Percentiles rank a stretch among this genome's conserved stretches.
Conservation (phyloP, 2,329 filamentous ascomycete genomes). For the Arthrobotrys megalospora region DNA sequence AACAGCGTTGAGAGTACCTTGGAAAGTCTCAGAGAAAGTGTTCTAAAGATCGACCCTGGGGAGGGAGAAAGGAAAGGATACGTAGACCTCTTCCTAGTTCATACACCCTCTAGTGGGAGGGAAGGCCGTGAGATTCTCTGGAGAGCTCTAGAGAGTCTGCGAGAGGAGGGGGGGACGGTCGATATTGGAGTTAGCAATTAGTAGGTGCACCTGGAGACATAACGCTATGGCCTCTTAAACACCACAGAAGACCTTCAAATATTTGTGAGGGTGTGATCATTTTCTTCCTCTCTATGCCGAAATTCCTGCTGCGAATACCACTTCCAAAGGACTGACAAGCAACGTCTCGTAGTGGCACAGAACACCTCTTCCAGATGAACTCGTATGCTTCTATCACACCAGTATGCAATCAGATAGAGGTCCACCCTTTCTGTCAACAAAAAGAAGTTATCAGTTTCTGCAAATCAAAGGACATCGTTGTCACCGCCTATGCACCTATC, state of each 20-base stretch:
- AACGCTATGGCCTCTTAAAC: no score
- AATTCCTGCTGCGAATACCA: neutral
- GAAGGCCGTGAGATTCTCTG: slow-evolving; percentile 75
- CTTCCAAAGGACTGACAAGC: neutral
- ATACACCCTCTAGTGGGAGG: slow-evolving; percentile 74
- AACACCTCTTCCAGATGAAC: slow-evolving; percentile 41
- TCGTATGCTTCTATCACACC: slow-evolving; percentile 68
- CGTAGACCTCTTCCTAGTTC: slow-evolving; percentile 80
- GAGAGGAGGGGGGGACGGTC: slow-evolving; percentile 74
- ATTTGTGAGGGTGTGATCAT: neutral
- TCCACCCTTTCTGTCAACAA: slow-evolving; percentile 86
- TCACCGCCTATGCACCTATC: slow-evolving; percentile 86
- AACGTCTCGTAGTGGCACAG: slow-evolving; percentile 10
- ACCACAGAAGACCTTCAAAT: neutral
- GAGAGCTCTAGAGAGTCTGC: slow-evolving; percentile 76
- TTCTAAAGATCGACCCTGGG: slow-evolving; percentile 73
- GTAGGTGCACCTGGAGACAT: slow-evolving; percentile 44
- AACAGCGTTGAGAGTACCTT: slow-evolving; percentile 75
- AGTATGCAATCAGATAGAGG: slow-evolving; percentile 84
- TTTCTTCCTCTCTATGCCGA: neutral
- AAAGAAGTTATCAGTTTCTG: slow-evolving; percentile 77
- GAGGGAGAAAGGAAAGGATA: slow-evolving; percentile 72
- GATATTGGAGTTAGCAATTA: slow-evolving; percentile 82
- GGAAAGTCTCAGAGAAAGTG: slow-evolving; percentile 74
- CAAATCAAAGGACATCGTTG: slow-evolving; percentile 76